Evolutionary conservation across 2,329 filamentous ascomycete species (phyloP).

Genomic region (Hysterium pulicare): DNA sequence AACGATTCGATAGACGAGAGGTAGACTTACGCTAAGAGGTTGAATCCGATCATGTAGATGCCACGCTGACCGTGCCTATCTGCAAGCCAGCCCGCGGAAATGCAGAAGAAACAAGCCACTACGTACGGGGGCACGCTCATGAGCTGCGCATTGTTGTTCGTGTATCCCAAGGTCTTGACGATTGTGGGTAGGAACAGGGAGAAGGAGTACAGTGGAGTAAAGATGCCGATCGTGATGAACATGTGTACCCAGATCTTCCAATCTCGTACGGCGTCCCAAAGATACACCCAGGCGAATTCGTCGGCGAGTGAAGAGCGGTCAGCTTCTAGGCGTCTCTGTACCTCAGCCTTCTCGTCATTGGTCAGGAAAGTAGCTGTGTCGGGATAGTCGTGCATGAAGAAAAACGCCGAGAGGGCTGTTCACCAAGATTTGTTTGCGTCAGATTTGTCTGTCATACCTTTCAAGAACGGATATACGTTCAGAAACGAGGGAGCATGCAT

Average conservation of each 20-base stretch:
- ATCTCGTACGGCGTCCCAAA: conserved; percentile 26
- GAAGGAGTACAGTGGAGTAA: conserved; percentile 38
- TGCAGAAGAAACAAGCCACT: conserved; percentile 22
- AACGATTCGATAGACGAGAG: no score
- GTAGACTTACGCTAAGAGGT: conserved; percentile 14
- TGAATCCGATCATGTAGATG: conserved; percentile 17
- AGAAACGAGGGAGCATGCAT: conserved; percentile 5
- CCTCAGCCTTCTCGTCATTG: conserved; percentile 44
- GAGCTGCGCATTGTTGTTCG: conserved; percentile 57
- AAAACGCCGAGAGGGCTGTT: conserved; percentile 44
- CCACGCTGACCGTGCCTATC: conserved; percentile 16
- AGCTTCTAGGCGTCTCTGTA: conserved; percentile 21
- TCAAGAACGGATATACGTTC: conserved; percentile 4
- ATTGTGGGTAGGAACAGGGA: conserved; percentile 53
- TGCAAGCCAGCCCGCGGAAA: conserved; percentile 13
- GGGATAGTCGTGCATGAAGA: conserved; percentile 57
- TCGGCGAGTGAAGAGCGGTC: conserved; percentile 22
- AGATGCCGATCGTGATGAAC: conserved; percentile 30
- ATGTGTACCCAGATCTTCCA: conserved; percentile 37
- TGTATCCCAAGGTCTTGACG: conserved; percentile 61
- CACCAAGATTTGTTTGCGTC: conserved; percentile 10
- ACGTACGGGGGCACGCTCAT: conserved; percentile 64
- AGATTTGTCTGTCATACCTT: background rate
- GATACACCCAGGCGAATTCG: conserved; percentile 22
- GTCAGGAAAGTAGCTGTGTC: conserved; percentile 54